phyloP scores from a whole-genome alignment of 306 rosid genomes.

The Coriaria nepalensis region DNA sequence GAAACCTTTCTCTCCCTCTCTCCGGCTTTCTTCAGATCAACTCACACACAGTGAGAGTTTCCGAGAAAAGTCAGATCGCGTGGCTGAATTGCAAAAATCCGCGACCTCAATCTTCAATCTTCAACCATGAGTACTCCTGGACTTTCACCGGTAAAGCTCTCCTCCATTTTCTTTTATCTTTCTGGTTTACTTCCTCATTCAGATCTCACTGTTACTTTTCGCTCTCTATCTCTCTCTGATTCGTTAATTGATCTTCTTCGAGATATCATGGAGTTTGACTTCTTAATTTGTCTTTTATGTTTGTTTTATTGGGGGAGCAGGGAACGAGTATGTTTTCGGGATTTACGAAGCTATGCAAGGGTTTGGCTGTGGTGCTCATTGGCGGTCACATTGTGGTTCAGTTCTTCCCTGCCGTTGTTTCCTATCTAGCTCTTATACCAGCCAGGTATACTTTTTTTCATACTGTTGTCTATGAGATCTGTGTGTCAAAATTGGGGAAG shows the following conservation, averaged over 20 bases:
- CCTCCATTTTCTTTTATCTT: background rate
- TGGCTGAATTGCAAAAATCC: background rate
- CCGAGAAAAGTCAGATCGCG: background rate
- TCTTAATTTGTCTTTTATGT: background rate
- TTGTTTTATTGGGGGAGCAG: slow-evolving; percentile 12
- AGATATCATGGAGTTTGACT: too few relatives aligned
- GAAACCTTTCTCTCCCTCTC: too few relatives aligned
- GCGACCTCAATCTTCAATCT: slow-evolving; percentile 9
- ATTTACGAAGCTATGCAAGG: slow-evolving; percentile 73
- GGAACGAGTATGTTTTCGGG: slow-evolving; percentile 45
- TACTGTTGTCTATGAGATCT: background rate
- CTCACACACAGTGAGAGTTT: too few relatives aligned
- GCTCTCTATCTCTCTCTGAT: background rate
- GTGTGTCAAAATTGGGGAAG: background rate
- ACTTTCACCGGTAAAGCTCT: slow-evolving; percentile 30
- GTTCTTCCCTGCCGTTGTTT: slow-evolving; percentile 42
- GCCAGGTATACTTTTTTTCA: slow-evolving; percentile 34
- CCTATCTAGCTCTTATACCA: slow-evolving; percentile 81
- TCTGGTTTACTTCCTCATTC: slow-evolving; percentile 1
- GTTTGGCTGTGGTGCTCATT: slow-evolving; percentile 51
- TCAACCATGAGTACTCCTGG: slow-evolving; percentile 43
- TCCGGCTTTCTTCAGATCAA: too few relatives aligned
- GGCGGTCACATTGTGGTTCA: slow-evolving; percentile 53
- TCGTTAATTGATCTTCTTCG: background rate
- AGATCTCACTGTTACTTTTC: slow-evolving; percentile 16